Evolutionary conservation across 163 green algal species (phyloP), one percentile per base, ranked within the genome.

Genomic region (Chloroidium sp.): DNA sequence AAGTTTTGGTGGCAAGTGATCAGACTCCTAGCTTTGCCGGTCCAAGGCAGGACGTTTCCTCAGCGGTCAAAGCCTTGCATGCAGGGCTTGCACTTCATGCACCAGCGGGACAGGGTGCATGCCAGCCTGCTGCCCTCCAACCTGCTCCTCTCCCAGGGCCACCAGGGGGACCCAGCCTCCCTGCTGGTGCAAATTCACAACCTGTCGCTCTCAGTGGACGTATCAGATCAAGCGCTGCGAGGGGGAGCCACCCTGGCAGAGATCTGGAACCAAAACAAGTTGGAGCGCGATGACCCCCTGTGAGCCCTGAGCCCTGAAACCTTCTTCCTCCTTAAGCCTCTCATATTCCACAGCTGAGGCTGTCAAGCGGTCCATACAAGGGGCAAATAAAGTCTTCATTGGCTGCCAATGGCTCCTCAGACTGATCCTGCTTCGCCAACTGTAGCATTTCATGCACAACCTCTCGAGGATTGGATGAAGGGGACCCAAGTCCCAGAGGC

Each of bases 81-180:
- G 78, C 78, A 82, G 75, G 89, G 89, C 1, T 78, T 93, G 14
- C 78, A 83, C 1, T 91, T 84, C 81, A 92, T 93, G 89, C 89
- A 93, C 80, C 68, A 62, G 61, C 75, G 78, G 36, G 72, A 80
- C 12, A 81, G 88, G 13, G 78, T 93, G 69, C 89, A 93, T 81
- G 87, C 91, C 61, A 87, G 82, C 74, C 75, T 93, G n/a, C 85
- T 85, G 0, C 89, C 89, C 1, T 69, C 79, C 10, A 90, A 85
- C 14, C 75, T 93, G 3, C 12, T 92, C 4, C 86, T 93, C 59
- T 86, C 67, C 62, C 82, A 59, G 36, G 75, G 74, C 14, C 77
- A 86, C 59, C 82, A 85, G 76, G 69, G 59, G 1, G 77, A 77
- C 10, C 36, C 62, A 2, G 12, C 14, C 0, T 57, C 61, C 3